Percentiles rank a stretch among this genome's conserved stretches.
phyloP scores from a whole-genome alignment of 352 stramenopile genomes.

The Pythium coloratum region DNA sequence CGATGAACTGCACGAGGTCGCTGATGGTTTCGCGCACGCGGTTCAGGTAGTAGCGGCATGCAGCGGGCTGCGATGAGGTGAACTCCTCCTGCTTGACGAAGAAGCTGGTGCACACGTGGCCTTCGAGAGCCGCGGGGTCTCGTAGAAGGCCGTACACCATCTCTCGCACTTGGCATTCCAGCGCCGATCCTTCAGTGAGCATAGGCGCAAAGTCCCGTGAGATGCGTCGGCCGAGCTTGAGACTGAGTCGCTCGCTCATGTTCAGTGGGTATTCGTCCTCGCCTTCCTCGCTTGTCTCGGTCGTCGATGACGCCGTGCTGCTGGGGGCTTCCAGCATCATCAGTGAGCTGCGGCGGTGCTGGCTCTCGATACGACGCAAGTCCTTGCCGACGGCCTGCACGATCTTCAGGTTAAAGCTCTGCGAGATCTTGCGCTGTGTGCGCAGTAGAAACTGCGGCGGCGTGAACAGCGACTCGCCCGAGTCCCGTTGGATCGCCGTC shows the following conservation, averaged over 20 bases:
- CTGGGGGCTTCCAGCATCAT: slow-evolving; percentile 12
- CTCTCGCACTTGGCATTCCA: slow-evolving; percentile 25
- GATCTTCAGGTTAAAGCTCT: slow-evolving; percentile 29
- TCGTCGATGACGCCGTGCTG: not conserved
- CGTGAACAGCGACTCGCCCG: slow-evolving; percentile 9
- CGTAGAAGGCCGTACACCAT: slow-evolving; percentile 26
- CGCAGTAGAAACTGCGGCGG: slow-evolving; percentile 25
- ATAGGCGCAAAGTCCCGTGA: slow-evolving; percentile 28
- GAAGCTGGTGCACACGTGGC: slow-evolving; percentile 29
- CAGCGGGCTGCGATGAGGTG: slow-evolving; percentile 7
- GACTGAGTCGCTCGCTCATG: slow-evolving; percentile 22
- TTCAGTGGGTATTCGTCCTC: slow-evolving; percentile 16
- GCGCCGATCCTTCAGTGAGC: slow-evolving; percentile 24
- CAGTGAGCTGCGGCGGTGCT: slow-evolving; percentile 21
- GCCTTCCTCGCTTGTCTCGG: not conserved
- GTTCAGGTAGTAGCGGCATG: slow-evolving; percentile 32
- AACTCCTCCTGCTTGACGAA: slow-evolving; percentile 23
- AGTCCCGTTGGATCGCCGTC: slow-evolving; percentile 13
- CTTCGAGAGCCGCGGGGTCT: slow-evolving; percentile 30
- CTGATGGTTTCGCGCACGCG: slow-evolving; percentile 36
- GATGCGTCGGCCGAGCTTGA: slow-evolving; percentile 16
- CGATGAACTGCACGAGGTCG: slow-evolving; percentile 39
- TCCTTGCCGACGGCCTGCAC: slow-evolving; percentile 25
- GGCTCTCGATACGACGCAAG: slow-evolving; percentile 20
- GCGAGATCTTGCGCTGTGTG: slow-evolving; percentile 22